phyloP scores from a whole-genome alignment of 1,139 yeast genomes.

The Scheffersomyces parashehatae region DNA sequence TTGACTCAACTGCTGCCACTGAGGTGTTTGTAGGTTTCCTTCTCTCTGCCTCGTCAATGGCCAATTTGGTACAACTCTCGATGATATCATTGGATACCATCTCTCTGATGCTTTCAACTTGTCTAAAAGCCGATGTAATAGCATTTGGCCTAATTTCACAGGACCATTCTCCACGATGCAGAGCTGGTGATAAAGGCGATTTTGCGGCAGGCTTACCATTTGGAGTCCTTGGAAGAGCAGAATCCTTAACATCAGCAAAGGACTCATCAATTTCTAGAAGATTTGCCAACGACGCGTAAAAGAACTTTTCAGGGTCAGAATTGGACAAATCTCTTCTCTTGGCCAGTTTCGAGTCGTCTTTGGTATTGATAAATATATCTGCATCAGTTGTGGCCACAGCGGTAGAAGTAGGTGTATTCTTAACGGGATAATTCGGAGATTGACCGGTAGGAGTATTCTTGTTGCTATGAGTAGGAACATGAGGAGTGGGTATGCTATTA shows the following conservation, averaged over 20 bases:
- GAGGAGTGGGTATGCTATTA: conserved; percentile 47
- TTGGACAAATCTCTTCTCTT: conserved; percentile 49
- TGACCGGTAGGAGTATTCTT: conserved; percentile 45
- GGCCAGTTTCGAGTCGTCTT: conserved; percentile 34
- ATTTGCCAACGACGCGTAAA: conserved; percentile 53
- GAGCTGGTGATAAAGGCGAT: conserved; percentile 38
- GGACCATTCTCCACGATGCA: conserved; percentile 37
- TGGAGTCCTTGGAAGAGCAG: conserved; percentile 20
- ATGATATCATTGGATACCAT: conserved; percentile 32
- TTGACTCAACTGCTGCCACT: conserved; percentile 2
- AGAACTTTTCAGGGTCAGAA: conserved; percentile 50
- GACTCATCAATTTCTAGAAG: conserved; percentile 48
- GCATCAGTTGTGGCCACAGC: conserved; percentile 18
- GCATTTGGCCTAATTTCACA: conserved; percentile 49
- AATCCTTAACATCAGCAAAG: conserved; percentile 13
- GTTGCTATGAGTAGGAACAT: conserved; percentile 36
- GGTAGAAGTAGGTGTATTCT: conserved; percentile 9
- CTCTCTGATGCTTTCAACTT: conserved; percentile 39
- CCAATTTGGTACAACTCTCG: conserved; percentile 26
- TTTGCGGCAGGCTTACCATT: conserved; percentile 26
- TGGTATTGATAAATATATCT: conserved; percentile 24
- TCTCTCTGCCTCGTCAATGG: conserved; percentile 8
- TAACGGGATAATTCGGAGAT: conserved; percentile 33
- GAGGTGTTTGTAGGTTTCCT: conserved; percentile 4
- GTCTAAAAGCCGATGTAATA: conserved; percentile 48